Base-by-base conservation (phyloP, 257 asterid species). In the Thymus quinquecostatus region DNA sequence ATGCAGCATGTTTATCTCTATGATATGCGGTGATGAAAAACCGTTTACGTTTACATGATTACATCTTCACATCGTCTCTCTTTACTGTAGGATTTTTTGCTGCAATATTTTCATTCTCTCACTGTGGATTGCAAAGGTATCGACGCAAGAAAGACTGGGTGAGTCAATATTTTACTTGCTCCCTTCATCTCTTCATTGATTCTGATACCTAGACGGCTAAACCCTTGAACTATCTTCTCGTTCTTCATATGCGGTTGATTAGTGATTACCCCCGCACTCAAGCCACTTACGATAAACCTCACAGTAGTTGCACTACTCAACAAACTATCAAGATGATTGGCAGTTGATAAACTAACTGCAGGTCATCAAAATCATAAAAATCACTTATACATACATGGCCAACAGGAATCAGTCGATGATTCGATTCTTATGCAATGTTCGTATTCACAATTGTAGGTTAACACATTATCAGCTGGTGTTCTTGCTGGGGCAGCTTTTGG, bases 61-160 rank as follows among this genome's bases (percentile, higher is more conserved):
- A 28, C 65, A 32, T 64, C 27, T 21, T 54, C 53, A 9, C 40
- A 28, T 62, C 63, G 58, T 43, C 58, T 71, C 50, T 78, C 77
- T 40, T 68, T 7, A 32, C 73, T 83, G 5, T 75, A 93, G 98
- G 94, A 75, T 68, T 93, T 9, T 89, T 93, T 79, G 96, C 91
- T 66, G 96, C 95, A 45, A 74, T 87, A 33, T 91, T 91, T 82
- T 84, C 94, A 68, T 87, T 88, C 68, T 62, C 97, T 54, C 83
- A 84, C 32, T 91, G 98, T 82, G 96, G 92, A 72, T 45, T 91
- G 50, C 94, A 91, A 83, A 85, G 90, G 65, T 91, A 93, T 72
- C 87, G 96, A 66, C 78, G 77, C 83, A 80, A 67, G 83, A 83
- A 85, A 64, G 98, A 93, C 83, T 87, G 95, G 98, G 98, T 93